Percentiles rank a stretch among this genome's conserved stretches.
Conservation (phyloP, 495 filamentous ascomycete species). For the Lasiosphaeria hispida region DNA sequence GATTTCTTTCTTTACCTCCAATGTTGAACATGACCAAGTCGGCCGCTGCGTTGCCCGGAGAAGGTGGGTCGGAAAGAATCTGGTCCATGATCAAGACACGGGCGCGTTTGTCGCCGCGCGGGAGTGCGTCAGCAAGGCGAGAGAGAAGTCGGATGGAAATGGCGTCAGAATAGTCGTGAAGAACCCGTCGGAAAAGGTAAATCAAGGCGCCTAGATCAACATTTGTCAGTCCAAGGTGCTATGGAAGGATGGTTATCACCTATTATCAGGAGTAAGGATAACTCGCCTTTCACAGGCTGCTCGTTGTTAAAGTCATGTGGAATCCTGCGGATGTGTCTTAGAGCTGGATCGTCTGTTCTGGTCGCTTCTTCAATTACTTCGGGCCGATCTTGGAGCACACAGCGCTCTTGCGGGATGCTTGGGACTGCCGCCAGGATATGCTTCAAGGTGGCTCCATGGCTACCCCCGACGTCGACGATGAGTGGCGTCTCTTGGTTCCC, state of each 20-base stretch:
- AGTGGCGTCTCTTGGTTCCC: constrained; percentile 14
- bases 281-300: constrained; percentile 36
- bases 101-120: constrained; percentile 3
- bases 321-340: constrained; percentile 25
- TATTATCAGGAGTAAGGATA: neutral
- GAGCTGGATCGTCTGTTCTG: constrained; percentile 9
- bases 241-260: neutral
- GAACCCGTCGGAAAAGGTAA: constrained; percentile 45
- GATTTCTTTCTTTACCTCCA: constrained; percentile 13
- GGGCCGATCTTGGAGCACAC: constrained; percentile 42
- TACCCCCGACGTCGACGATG: constrained; percentile 46
- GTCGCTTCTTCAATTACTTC: constrained; percentile 31
- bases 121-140: constrained; percentile 36
- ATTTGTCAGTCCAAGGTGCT: neutral
- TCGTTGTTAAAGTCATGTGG: constrained; percentile 34
- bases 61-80: constrained; percentile 7
- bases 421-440: constrained; percentile 32
- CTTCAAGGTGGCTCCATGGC: constrained; percentile 41
- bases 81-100: constrained; percentile 17
- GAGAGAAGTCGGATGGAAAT: constrained; percentile 32
- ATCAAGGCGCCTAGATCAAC: constrained; percentile 35
- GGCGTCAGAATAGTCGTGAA: constrained; percentile 47
- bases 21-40: constrained; percentile 18
- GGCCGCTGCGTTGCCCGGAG: constrained; percentile 5
- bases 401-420: constrained; percentile 24